These are phyloP conservation scores for Malus orientalis DNA, from an alignment of 306 rosid species.

Conservation along the genomic window DNA sequence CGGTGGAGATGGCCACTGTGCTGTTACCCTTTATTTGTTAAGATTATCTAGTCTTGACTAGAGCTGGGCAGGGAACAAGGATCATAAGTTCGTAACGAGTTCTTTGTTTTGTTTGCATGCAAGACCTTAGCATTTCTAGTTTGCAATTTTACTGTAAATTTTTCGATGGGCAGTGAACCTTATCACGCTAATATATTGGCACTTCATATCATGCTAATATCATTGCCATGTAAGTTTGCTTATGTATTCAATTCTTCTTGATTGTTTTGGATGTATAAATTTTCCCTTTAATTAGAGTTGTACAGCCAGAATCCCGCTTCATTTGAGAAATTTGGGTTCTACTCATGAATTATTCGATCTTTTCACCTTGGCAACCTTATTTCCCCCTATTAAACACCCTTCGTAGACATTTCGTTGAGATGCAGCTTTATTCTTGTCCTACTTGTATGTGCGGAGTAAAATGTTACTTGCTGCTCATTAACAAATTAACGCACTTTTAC, in stretches of 20 bases:
- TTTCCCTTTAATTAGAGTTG: not conserved
- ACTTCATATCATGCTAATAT: not conserved
- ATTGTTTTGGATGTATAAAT: not conserved
- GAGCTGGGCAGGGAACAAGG: not conserved
- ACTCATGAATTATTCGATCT: constrained; percentile 9
- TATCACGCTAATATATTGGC: not conserved
- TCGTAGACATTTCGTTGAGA: constrained; percentile 11
- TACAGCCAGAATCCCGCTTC: not conserved
- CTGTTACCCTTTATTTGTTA: not conserved
- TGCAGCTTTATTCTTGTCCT: constrained; percentile 29
- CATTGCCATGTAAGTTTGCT: not conserved
- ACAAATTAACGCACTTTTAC: not conserved
- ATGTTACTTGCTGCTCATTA: constrained; percentile 10
- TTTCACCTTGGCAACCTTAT: not conserved
- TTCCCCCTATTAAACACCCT: not conserved
- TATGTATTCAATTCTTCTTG: not conserved
- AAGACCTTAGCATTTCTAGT: not conserved
- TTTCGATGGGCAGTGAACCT: not conserved
- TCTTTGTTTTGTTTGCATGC: not conserved
- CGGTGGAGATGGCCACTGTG: not conserved
- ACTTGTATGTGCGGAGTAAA: constrained; percentile 8
- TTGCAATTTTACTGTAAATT: not conserved
- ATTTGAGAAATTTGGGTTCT: not conserved
- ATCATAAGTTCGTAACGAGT: not conserved
- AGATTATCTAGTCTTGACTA: not conserved